Percentiles rank a stretch among this genome's conserved stretches.
Evolutionary conservation across 352 stramenopile species (phyloP).

Genomic region (Pseudoperonospora humuli): DNA sequence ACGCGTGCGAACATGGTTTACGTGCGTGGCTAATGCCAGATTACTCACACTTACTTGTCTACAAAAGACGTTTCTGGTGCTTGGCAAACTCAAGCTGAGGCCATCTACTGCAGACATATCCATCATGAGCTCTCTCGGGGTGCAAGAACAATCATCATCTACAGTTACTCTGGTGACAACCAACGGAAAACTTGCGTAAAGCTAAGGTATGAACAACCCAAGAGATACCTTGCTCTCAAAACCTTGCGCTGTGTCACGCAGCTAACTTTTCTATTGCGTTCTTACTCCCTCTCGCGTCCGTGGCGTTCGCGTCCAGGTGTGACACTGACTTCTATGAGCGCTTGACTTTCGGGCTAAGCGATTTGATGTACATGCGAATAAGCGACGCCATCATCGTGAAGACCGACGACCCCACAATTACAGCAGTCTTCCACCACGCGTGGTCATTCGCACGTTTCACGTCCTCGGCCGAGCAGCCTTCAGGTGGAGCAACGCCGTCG

Average conservation of each 20-base stretch:
- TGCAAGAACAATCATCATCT: too few relatives aligned
- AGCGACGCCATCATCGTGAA: slow-evolving; percentile 58
- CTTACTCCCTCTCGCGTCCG: not conserved
- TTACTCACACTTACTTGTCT: too few relatives aligned
- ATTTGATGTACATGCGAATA: slow-evolving; percentile 57
- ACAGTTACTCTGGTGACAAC: too few relatives aligned
- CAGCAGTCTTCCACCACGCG: slow-evolving; percentile 42
- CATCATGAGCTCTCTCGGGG: too few relatives aligned
- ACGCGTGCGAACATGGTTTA: too few relatives aligned
- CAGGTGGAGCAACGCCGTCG: slow-evolving; percentile 12
- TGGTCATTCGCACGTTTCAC: slow-evolving; percentile 32
- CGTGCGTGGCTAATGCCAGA: too few relatives aligned
- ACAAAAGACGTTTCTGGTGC: too few relatives aligned
- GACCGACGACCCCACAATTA: slow-evolving; percentile 41
- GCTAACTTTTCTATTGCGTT: slow-evolving; percentile 4
- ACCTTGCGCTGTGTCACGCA: slow-evolving; percentile 1
- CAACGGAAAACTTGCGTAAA: too few relatives aligned
- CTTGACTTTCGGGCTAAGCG: slow-evolving; percentile 58
- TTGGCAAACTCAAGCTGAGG: too few relatives aligned
- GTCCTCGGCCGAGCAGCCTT: slow-evolving; percentile 41
- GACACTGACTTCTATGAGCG: slow-evolving; percentile 26
- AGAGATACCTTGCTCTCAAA: too few relatives aligned
- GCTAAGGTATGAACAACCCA: too few relatives aligned
- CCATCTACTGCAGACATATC: too few relatives aligned
- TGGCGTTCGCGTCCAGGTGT: not conserved